Evolutionary conservation across 768 basidiomycete species (phyloP), one percentile per base, ranked within the genome.

Genomic region (Calocybe indica): DNA sequence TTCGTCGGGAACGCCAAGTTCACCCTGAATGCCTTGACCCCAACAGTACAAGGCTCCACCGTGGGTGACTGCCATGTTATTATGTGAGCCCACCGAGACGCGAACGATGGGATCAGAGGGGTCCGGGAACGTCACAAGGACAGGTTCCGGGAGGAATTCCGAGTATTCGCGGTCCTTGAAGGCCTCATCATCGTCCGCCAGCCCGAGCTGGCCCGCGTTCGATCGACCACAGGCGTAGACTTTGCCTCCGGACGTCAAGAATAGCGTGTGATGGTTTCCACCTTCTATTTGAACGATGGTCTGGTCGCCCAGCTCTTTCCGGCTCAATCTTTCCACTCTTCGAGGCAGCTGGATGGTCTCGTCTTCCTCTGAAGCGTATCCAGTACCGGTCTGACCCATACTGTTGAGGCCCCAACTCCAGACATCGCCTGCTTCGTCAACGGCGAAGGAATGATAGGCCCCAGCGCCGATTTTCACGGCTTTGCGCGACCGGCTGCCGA

Each of bases 321-420:
- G 80, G 68, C 79, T 77, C 7, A 92, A 75, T 5, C 76, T 70
- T 41, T 72, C 64, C n/a, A 92, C 80, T 46, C 74, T 79, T 54
- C 70, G 75, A 1, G 89, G 89, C 0, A 78, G 65, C 48, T 78
- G 75, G 10, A 90, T 76, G 46, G 83, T 71, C 40, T 66, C 57
- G 50, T 76, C 74, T 40, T 75, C 76, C 10, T 64, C 54, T 7
- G 73, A 67, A 8, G 60, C 58, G 50, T 65, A 72, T 5, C 76
- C 76, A 0, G 85, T 83, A 31, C 88, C 88, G 1, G 80, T 81
- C 64, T 91, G 88, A 29, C 86, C 93, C 84, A 77, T 88, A 65
- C 72, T 89, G 64, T 98, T 96, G 50, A 93, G 72, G n/a, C 95
- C 95, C 95, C 95, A 97, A 9, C 82, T 92, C 83, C 85, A 97